phyloP scores from a whole-genome alignment of 225 moss, liverwort and hornwort species.

The Straminergon stramineum region DNA sequence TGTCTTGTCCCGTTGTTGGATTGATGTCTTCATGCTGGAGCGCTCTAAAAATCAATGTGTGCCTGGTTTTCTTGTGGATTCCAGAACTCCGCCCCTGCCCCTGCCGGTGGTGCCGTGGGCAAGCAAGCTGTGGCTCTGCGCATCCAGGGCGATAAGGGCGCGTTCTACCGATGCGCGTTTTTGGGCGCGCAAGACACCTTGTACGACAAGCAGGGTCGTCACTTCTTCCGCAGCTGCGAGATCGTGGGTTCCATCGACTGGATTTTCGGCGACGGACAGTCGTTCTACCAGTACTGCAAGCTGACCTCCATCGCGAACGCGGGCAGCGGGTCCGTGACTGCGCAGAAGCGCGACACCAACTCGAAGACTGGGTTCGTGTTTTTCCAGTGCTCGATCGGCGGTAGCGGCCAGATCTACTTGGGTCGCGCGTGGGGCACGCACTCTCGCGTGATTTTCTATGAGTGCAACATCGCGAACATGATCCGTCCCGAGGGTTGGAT shows the following conservation, averaged over 20 bases:
- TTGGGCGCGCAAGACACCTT: constrained; percentile 6
- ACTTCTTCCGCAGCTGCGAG: constrained; percentile 20
- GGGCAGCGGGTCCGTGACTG: constrained; percentile 9
- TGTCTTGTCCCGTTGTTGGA: too few species aligned
- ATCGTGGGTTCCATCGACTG: constrained; percentile 5
- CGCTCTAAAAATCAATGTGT: background rate
- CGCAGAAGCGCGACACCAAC: constrained; percentile 1
- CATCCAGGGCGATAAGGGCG: constrained; percentile 10
- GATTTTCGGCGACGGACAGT: constrained; percentile 20
- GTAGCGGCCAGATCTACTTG: constrained; percentile 8
- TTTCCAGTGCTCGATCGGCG: constrained; percentile 5
- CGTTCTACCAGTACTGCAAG: constrained; percentile 13
- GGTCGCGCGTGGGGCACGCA: constrained; percentile 36
- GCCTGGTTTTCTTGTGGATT: background rate
- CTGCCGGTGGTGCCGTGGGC: constrained; percentile 2
- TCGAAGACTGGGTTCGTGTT: constrained; percentile 14
- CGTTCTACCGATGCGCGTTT: constrained; percentile 15
- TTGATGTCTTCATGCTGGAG: background rate
- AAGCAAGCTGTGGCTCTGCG: constrained; percentile 25
- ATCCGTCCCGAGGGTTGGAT: constrained; percentile 11
- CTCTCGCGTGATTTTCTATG: constrained; percentile 11
- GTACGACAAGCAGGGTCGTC: constrained; percentile 13
- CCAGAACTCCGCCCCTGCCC: constrained; percentile 24
- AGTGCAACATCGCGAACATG: constrained; percentile 9
- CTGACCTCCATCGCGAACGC: background rate